These are phyloP conservation scores for Cyberlindnera misumaiensis DNA, from an alignment of 805 yeast species.

Conservation along the genomic window DNA sequence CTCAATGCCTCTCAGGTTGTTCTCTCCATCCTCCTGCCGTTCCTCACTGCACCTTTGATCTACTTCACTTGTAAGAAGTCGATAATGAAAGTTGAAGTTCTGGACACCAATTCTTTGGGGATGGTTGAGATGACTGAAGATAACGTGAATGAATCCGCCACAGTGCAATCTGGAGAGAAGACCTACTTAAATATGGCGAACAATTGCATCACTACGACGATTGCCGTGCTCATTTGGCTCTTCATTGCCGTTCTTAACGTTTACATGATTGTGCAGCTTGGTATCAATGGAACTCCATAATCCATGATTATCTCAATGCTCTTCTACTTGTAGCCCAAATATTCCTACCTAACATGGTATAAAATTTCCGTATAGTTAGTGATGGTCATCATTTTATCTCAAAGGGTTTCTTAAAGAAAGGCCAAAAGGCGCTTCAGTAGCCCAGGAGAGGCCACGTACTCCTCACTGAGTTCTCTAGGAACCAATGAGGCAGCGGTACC, in stretches of 20 bases:
- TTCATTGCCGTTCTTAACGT: constrained; percentile 67
- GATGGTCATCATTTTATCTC: too few relatives aligned
- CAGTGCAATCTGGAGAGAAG: constrained; percentile 3
- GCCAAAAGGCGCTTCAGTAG: constrained; percentile 14
- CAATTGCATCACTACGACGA: constrained; percentile 44
- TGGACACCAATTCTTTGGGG: constrained; percentile 4
- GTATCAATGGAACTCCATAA: constrained; percentile 11
- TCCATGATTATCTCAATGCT: neutral
- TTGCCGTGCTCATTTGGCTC: constrained; percentile 59
- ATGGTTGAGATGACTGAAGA: neutral
- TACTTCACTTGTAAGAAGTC: constrained; percentile 68
- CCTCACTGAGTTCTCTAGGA: constrained; percentile 10
- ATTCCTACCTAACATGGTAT: too few relatives aligned
- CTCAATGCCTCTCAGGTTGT: constrained; percentile 84
- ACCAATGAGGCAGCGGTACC: constrained; percentile 10
- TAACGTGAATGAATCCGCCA: constrained; percentile 8
- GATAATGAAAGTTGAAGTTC: constrained; percentile 56
- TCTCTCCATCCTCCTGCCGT: constrained; percentile 74
- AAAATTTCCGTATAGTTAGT: too few relatives aligned
- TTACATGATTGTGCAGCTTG: constrained; percentile 46
- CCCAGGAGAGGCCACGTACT: constrained; percentile 1
- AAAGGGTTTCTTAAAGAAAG: constrained; percentile 2
- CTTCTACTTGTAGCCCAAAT: too few relatives aligned
- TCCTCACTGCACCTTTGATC: constrained; percentile 77
- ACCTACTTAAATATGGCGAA: constrained; percentile 48